These are phyloP conservation scores for Barnettozyma vustinii DNA, from an alignment of 805 yeast genomes.

Conservation along the genomic window DNA sequence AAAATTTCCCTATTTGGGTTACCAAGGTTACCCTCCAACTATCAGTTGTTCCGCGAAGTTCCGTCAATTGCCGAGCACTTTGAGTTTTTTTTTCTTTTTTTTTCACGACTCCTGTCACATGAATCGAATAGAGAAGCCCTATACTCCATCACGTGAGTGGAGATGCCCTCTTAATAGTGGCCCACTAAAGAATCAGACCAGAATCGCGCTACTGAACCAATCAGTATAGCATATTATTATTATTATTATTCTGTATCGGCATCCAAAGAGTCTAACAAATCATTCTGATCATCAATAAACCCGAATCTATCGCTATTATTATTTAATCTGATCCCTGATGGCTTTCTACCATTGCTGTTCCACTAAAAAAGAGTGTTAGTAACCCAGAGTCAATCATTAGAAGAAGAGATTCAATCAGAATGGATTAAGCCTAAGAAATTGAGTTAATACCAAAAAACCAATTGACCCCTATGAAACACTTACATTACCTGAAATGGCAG, in stretches of 20 bases:
- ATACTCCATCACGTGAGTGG: neutral
- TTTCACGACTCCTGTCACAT: neutral
- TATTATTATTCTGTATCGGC: slow-evolving; percentile 17
- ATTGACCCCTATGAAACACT: slow-evolving; percentile 10
- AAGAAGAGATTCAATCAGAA: neutral
- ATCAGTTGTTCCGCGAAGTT: neutral
- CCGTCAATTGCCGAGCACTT: neutral
- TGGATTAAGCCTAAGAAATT: neutral
- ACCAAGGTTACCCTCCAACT: neutral
- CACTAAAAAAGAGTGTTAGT: slow-evolving; percentile 16
- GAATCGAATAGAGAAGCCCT: neutral
- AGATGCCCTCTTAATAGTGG: neutral
- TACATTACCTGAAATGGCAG: slow-evolving; percentile 24
- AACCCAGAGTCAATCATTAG: neutral
- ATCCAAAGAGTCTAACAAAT: slow-evolving; percentile 35
- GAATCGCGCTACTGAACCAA: too few species aligned
- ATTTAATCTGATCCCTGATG: slow-evolving; percentile 16
- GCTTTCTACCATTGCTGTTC: slow-evolving; percentile 9
- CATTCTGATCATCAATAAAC: slow-evolving; percentile 36
- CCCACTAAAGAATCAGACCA: too few species aligned
- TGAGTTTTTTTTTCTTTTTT: neutral
- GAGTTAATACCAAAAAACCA: neutral
- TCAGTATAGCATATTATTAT: neutral
- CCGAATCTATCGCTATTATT: slow-evolving; percentile 29
- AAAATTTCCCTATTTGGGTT: neutral